phyloP scores from a whole-genome alignment of 2,329 filamentous ascomycete genomes.

The Hymenoscyphus repandus region DNA sequence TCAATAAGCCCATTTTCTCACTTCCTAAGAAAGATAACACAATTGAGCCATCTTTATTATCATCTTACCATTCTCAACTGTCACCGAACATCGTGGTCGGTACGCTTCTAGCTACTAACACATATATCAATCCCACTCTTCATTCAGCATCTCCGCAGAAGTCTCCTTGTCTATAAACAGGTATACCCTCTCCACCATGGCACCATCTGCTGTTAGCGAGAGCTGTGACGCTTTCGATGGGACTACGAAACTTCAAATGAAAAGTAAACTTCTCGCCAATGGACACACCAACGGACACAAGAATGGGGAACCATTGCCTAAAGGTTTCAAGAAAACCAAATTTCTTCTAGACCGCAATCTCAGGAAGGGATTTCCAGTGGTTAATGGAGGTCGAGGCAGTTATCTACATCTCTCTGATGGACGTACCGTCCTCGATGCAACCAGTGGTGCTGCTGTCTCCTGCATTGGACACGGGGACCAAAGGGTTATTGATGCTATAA shows the following conservation, averaged over 20 bases:
- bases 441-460: constrained; percentile 67
- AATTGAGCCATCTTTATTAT: no score
- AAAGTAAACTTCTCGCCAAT: neutral
- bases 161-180: neutral
- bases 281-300: neutral
- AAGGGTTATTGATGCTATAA: constrained; percentile 55
- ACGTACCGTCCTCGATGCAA: constrained; percentile 62
- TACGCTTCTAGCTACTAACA: no score
- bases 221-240: no score
- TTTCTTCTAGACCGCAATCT: constrained; percentile 27
- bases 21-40: no score
- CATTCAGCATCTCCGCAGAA: no score
- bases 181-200: neutral
- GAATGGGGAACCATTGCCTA: constrained; percentile 2
- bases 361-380: constrained; percentile 26
- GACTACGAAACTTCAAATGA: neutral
- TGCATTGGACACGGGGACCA: constrained; percentile 64
- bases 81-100: no score
- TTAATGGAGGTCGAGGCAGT: constrained; percentile 25
- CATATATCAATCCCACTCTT: no score
- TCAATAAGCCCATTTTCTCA: no score
- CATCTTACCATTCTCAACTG: no score
- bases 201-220: neutral
- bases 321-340: constrained; percentile 13
- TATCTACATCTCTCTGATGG: constrained; percentile 36